Evolutionary conservation across 768 basidiomycete genomes (phyloP), one percentile per base, ranked within the genome.

Genomic region (Tylopilus sp.): DNA sequence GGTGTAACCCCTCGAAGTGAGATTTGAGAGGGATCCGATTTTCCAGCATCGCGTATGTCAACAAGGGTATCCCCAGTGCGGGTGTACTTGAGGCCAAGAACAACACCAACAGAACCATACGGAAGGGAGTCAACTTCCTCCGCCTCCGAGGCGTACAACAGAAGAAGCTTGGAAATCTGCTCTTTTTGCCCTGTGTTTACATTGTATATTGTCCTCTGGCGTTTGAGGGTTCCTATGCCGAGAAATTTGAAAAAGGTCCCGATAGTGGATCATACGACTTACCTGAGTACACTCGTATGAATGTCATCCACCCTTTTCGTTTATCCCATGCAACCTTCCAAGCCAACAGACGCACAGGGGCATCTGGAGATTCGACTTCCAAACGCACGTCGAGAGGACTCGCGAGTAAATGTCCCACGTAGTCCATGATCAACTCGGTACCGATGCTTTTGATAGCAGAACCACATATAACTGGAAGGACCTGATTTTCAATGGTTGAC

Each of bases 321-420:
- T 82, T 83, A 61, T 94, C 90, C 91, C 90, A 92, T 26, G 74
- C 76, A 20, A 94, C 91, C 64, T 94, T 94, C 91, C 92, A 94
- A 3, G 88, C 91, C 23, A 94, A 73, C 56, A 85, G 66, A 31
- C 79, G 81, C 21, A 88, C 61, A 1, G 83, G 80, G 0, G 76
- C 63, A 48, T 79, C 79, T 21, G 67, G 58, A 17, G 62, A 63
- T 56, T 80, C 79, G 13, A 58, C 59, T 39, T 76, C 73, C 46
- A 78, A 74, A 25, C 68, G 64, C 10, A 88, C 75, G 57, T 94
- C 91, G 17, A 83, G 45, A 6, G 91, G 91, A 49, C 85, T 86
- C 1, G 91, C 86, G 9, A 94, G 71, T 20, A 93, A 72, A 61
- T 86, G 85, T 25, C 91, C 90, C 28, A 82, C 80, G 54, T 89